Evolutionary conservation across 768 basidiomycete species (phyloP).

Genomic region (Pulveroboletus sp.): DNA sequence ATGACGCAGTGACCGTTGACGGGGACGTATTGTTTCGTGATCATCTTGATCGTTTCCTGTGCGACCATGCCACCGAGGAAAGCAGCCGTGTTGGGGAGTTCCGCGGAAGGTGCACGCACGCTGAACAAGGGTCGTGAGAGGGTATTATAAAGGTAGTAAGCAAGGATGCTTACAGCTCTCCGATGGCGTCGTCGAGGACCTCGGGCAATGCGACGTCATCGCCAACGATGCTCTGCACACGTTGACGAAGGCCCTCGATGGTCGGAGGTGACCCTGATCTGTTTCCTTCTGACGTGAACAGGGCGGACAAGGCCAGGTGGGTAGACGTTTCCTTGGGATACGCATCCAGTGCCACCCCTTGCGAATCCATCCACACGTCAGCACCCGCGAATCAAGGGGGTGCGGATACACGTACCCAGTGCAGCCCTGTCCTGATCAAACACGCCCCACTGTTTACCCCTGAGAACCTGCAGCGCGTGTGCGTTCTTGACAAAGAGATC

Average conservation of each 20-base stretch:
- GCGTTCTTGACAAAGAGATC: slow-evolving; percentile 80
- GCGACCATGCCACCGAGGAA: slow-evolving; percentile 92
- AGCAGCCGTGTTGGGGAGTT: slow-evolving; percentile 91
- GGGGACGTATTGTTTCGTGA: slow-evolving; percentile 94
- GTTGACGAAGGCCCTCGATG: slow-evolving; percentile 49
- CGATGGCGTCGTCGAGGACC: slow-evolving; percentile 57
- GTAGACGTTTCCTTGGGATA: slow-evolving; percentile 59
- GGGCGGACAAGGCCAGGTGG: slow-evolving; percentile 73
- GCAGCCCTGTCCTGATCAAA: slow-evolving; percentile 48
- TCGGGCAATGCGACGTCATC: slow-evolving; percentile 49
- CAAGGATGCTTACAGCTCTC: slow-evolving; percentile 68
- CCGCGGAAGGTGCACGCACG: slow-evolving; percentile 74
- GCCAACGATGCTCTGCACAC: slow-evolving; percentile 51
- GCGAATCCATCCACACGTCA: slow-evolving; percentile 4
- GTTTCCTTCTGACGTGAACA: slow-evolving; percentile 34
- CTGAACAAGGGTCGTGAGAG: slow-evolving; percentile 35
- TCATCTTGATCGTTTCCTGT: slow-evolving; percentile 96
- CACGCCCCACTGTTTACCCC: slow-evolving; percentile 60
- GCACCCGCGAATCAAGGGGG: neutral
- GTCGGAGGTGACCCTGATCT: slow-evolving; percentile 38
- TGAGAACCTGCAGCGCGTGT: slow-evolving; percentile 65
- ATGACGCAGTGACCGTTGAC: slow-evolving; percentile 81
- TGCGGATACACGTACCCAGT: slow-evolving; percentile 40
- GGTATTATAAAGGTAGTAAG: neutral
- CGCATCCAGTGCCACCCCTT: slow-evolving; percentile 41